Percentiles rank a stretch among this genome's conserved stretches.
These are phyloP conservation scores for Microthlaspi erraticum DNA, from an alignment of 345 rosid species.

Conservation along the genomic window DNA sequence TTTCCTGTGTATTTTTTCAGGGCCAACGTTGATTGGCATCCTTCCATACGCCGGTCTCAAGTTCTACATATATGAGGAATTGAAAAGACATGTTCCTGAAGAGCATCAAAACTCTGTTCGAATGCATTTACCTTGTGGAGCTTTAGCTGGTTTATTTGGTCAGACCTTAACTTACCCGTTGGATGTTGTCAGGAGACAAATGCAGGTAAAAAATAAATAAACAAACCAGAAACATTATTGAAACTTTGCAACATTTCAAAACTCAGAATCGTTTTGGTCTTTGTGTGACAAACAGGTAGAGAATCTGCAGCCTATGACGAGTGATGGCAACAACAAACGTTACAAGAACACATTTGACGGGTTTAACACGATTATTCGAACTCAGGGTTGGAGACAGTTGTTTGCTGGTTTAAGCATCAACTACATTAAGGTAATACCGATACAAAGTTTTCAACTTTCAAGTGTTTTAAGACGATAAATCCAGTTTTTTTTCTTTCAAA, in stretches of 20 bases:
- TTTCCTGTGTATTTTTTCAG: constrained; percentile 50
- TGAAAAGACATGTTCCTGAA: constrained; percentile 92
- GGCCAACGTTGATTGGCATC: constrained; percentile 89
- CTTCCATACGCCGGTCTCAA: constrained; percentile 97
- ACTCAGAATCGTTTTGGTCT: constrained; percentile 20
- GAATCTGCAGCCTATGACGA: constrained; percentile 58
- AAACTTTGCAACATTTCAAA: constrained; percentile 9
- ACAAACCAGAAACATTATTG: constrained; percentile 5
- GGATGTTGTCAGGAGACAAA: constrained; percentile 97
- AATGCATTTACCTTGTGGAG: constrained; percentile 96
- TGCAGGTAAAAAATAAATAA: constrained; percentile 69
- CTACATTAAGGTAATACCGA: constrained; percentile 72
- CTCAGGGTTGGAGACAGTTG: constrained; percentile 93
- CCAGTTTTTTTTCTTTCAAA: neutral
- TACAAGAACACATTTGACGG: constrained; percentile 77
- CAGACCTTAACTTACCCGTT: constrained; percentile 95
- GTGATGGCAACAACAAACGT: constrained; percentile 59
- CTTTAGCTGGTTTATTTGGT: constrained; percentile 91
- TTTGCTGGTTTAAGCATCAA: constrained; percentile 97
- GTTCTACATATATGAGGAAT: constrained; percentile 89
- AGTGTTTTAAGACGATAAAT: neutral
- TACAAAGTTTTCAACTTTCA: constrained; percentile 2
- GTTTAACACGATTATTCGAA: constrained; percentile 63
- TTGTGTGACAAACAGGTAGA: constrained; percentile 61
- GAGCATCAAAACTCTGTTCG: constrained; percentile 83